Evolutionary conservation across 129 eudicot genomes (phyloP), one percentile per base, ranked within the genome.

Genomic region (Flaveria linearis): DNA sequence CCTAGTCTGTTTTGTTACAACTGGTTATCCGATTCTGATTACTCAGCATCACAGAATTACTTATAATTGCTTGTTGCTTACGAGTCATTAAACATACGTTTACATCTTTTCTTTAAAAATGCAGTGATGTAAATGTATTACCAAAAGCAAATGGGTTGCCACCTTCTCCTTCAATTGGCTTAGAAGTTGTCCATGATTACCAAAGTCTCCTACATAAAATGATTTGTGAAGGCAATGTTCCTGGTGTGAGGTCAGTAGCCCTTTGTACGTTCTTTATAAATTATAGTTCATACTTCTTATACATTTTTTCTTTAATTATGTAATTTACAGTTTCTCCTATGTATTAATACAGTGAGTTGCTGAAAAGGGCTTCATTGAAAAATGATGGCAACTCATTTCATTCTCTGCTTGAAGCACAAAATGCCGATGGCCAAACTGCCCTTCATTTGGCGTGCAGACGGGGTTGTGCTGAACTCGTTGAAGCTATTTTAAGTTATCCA

Each of bases 381-480:
- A 77, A 85, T 25, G 80, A 79, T 66, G 84, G 64, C 39, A 63
- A 39, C 82, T 85, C 86, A 46, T 82, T 94, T 69, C 57, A 72
- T 43, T 83, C 90, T 73, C 85, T 94, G 12, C 82, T 94, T 67
- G 99, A 91, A 78, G 96, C 97, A 75, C 99, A 94, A 65, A 89
- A 94, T 75, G 82, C 88, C 13, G 99, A 91, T 69, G 99, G 99
- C 13, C 99, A 94, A 86, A 91, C 99, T 72, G 97, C 97, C 72
- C 99, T 94, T 67, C 99, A 94, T 79, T 85, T 94, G 81, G 99
- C 99, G 16, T 94, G 99, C 84, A 91, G 99, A 77, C 83, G 99
- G 69, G 99, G 99, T 62, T 87, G 99, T 64, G 84, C 82, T 41
- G 96, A 89, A 70, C 93, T 94, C 47, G 97, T 94, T 68, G 90